Conservation (phyloP, 116 monocot species). For the Thalassia testudinum region DNA sequence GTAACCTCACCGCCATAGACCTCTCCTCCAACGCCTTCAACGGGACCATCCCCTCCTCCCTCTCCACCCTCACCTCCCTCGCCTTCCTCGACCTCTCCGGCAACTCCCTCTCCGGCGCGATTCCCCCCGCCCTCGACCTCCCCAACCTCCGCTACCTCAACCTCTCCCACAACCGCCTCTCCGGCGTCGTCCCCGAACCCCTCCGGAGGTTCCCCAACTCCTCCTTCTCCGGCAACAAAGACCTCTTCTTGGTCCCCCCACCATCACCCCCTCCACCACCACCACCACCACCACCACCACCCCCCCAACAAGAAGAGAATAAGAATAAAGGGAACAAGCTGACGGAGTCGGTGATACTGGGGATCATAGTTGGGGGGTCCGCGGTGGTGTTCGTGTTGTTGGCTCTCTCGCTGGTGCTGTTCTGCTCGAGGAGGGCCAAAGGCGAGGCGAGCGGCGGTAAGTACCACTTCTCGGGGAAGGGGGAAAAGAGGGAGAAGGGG, state of each 20-base stretch:
- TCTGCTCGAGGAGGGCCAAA: conserved; percentile 4
- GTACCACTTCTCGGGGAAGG: background rate
- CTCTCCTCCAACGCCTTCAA: conserved; percentile 52
- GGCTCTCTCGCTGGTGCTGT: background rate
- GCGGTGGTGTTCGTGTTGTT: conserved; percentile 4
- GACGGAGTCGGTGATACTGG: conserved; percentile 5
- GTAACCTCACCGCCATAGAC: conserved; percentile 22
- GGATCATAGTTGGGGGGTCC: conserved; percentile 9
- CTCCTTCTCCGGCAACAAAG: conserved; percentile 41
- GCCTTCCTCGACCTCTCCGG: conserved; percentile 47
- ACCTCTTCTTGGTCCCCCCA: background rate
- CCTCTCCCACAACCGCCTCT: conserved; percentile 45
- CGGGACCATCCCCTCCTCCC: conserved; percentile 48
- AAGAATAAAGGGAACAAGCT: conserved; percentile 1
- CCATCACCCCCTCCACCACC: background rate
- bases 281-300: background rate
- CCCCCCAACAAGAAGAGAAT: background rate
- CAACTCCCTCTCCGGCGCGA: conserved; percentile 55
- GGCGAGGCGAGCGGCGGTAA: background rate
- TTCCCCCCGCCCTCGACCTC: conserved; percentile 49
- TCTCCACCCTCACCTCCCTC: conserved; percentile 40
- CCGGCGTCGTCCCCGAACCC: conserved; percentile 36
- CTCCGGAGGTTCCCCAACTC: conserved; percentile 23
- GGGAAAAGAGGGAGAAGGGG: conserved; percentile 5
- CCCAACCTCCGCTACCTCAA: conserved; percentile 38